phyloP scores from a whole-genome alignment of 2,329 filamentous ascomycete genomes.

The Xylariales sp. region DNA sequence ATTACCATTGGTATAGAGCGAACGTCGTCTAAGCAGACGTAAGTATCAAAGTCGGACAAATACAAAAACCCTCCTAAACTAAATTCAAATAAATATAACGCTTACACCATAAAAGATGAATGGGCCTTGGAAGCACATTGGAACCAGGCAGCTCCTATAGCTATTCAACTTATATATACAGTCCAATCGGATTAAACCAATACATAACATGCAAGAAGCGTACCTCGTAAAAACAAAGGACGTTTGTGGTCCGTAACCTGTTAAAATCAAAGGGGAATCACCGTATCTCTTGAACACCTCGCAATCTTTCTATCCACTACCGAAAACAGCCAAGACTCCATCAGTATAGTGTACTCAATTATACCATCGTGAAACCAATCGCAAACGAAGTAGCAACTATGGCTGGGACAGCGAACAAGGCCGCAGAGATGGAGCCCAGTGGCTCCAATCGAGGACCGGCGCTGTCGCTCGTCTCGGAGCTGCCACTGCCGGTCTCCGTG shows the following conservation, averaged over 20 bases:
- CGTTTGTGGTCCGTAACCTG: slow-evolving; percentile 29
- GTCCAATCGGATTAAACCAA: slow-evolving; percentile 30
- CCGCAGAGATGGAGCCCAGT: slow-evolving; percentile 27
- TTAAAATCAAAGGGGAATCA: slow-evolving; percentile 37
- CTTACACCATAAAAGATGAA: slow-evolving; percentile 14
- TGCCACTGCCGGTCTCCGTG: slow-evolving; percentile 10
- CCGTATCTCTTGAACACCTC: slow-evolving; percentile 36
- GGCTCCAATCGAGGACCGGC: slow-evolving; percentile 35
- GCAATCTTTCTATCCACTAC: slow-evolving; percentile 33
- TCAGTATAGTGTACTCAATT: slow-evolving; percentile 21
- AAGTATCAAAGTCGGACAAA: slow-evolving; percentile 17
- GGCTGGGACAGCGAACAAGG: slow-evolving; percentile 34
- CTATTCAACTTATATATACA: slow-evolving; percentile 38
- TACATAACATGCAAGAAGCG: slow-evolving; percentile 34
- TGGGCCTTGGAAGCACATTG: slow-evolving; percentile 12
- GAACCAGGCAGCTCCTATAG: slow-evolving; percentile 3
- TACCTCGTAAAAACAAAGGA: slow-evolving; percentile 31
- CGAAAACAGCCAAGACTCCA: slow-evolving; percentile 32
- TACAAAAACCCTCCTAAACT: no score
- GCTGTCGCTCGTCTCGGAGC: slow-evolving; percentile 26
- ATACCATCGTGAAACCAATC: slow-evolving; percentile 35
- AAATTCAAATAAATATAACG: slow-evolving; percentile 3
- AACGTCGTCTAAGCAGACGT: neutral
- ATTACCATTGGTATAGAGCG: neutral
- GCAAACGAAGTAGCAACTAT: slow-evolving; percentile 38